These are phyloP conservation scores for Histomonas meleagridis DNA, from an alignment of 208 protist genomes.

Conservation along the genomic window DNA sequence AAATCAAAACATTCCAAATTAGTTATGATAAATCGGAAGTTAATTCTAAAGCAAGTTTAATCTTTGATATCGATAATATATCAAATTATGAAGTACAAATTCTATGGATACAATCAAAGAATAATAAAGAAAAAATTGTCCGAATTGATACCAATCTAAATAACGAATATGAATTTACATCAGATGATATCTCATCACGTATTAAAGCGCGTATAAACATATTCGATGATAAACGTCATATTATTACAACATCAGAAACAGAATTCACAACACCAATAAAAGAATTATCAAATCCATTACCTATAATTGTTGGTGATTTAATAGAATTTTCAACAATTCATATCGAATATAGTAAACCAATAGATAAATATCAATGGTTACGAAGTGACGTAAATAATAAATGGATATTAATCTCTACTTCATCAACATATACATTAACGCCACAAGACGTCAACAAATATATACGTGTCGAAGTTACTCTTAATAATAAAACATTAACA, in stretches of 20 bases:
- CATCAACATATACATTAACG: background rate
- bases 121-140: background rate
- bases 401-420: background rate
- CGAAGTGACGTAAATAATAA: too few species aligned
- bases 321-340: background rate
- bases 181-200: background rate
- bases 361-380: background rate
- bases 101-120: background rate
- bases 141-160: background rate
- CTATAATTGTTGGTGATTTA: slow-evolving; percentile 18
- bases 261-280: background rate
- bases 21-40: background rate
- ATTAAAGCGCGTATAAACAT: background rate
- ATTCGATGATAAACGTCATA: background rate
- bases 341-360: background rate
- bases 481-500: background rate
- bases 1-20: background rate
- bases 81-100: background rate
- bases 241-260: background rate
- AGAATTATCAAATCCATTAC: background rate
- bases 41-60: background rate
- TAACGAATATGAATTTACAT: background rate
- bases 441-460: background rate
- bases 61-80: background rate
- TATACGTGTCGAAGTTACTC: background rate